Evolutionary conservation across 2,329 filamentous ascomycete species (phyloP).

Genomic region (Fusarium proliferatum): DNA sequence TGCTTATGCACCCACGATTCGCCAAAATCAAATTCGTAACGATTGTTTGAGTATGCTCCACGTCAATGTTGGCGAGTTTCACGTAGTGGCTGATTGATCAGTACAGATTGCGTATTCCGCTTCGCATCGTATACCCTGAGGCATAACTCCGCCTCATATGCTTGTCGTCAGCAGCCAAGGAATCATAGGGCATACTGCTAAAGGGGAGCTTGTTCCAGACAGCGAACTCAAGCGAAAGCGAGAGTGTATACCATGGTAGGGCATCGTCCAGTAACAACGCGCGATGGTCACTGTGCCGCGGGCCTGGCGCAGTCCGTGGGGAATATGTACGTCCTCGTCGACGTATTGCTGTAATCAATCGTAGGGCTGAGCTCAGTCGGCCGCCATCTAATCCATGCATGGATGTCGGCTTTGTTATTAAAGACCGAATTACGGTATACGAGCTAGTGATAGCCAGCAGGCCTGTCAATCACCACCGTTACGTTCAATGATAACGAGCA

Average conservation of each 20-base stretch:
- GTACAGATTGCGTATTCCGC: constrained; percentile 29
- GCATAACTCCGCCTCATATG: constrained; percentile 29
- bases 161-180: constrained; percentile 21
- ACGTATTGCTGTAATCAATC: constrained; percentile 17
- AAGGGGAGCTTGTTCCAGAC: constrained; percentile 5
- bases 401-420: constrained; percentile 13
- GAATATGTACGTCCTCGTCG: constrained; percentile 23
- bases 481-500: constrained; percentile 12
- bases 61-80: constrained; percentile 4
- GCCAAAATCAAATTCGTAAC: constrained; percentile 11
- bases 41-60: constrained; percentile 8
- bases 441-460: constrained; percentile 21
- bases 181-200: constrained; percentile 13
- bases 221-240: constrained; percentile 15
- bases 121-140: constrained; percentile 11
- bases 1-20: neutral
- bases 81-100: constrained; percentile 15
- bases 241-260: neutral
- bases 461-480: constrained; percentile 21
- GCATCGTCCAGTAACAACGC: constrained; percentile 18
- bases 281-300: neutral
- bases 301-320: neutral
- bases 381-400: constrained; percentile 11
- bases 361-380: constrained; percentile 41
- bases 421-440: constrained; percentile 27